phyloP scores from a whole-genome alignment of 257 asterid genomes.

The Eustoma russellianum region DNA sequence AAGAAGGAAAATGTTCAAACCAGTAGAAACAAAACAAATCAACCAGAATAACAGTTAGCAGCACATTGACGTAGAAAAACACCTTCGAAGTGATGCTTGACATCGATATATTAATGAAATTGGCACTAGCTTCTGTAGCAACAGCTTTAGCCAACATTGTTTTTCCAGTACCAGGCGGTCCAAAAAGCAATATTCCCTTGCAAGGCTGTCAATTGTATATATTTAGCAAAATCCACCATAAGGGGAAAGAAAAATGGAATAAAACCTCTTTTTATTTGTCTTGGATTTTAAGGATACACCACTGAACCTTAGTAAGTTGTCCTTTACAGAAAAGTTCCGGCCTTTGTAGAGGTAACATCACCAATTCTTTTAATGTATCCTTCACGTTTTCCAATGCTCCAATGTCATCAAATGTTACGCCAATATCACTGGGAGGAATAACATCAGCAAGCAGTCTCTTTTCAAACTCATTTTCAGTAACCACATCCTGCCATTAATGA shows the following conservation, averaged over 20 bases:
- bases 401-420: conserved; percentile 88
- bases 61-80: conserved; percentile 1
- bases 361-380: conserved; percentile 81
- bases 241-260: neutral
- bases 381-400: conserved; percentile 91
- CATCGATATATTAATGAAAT: conserved; percentile 85
- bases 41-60: neutral
- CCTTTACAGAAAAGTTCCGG: conserved; percentile 93
- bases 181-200: conserved; percentile 86
- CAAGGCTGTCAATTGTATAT: conserved; percentile 46
- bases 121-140: conserved; percentile 95
- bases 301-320: conserved; percentile 62
- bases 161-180: conserved; percentile 91
- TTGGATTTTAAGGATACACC: neutral
- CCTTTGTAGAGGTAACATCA: conserved; percentile 88
- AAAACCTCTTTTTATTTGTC: no score
- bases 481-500: conserved; percentile 46
- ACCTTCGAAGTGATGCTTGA: conserved; percentile 94
- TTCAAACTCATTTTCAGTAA: conserved; percentile 82
- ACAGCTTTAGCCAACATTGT: conserved; percentile 94
- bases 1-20: conserved; percentile 7
- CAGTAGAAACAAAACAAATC: neutral
- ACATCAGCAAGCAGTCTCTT: conserved; percentile 76
- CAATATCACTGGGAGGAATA: conserved; percentile 70
- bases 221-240: neutral